Conservation (phyloP, 176 grass and related monocot species). For the Phyllostachys edulis region DNA sequence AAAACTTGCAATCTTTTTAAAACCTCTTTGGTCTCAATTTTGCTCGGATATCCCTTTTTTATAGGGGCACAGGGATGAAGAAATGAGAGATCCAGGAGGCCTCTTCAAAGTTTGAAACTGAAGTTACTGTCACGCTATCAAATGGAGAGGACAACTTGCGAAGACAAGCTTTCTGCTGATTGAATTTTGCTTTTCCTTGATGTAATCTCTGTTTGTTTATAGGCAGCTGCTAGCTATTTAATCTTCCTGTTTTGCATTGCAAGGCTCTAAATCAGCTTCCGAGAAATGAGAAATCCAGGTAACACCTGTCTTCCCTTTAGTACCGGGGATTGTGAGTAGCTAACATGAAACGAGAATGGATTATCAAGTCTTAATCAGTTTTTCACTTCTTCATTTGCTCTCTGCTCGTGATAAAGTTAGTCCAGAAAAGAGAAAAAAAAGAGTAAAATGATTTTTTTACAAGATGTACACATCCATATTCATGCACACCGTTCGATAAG, state of each 20-base stretch:
- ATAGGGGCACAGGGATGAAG: background rate
- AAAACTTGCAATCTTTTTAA: background rate
- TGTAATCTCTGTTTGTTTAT: background rate
- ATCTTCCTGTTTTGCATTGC: background rate
- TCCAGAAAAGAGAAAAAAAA: background rate
- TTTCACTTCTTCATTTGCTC: background rate
- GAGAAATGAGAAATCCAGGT: too few relatives aligned
- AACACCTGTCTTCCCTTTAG: background rate
- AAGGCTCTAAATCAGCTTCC: background rate
- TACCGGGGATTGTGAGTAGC: background rate
- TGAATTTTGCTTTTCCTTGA: background rate
- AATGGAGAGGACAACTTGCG: background rate
- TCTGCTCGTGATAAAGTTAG: background rate
- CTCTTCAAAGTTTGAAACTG: background rate
- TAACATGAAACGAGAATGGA: background rate
- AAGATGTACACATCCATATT: background rate
- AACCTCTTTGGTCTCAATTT: background rate
- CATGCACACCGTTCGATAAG: background rate
- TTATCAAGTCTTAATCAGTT: background rate
- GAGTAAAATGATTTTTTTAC: background rate
- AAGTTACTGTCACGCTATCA: background rate
- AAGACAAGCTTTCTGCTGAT: background rate
- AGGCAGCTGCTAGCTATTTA: background rate
- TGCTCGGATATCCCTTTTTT: background rate
- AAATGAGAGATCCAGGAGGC: background rate